Evolutionary conservation across 1,139 yeast species (phyloP).

Genomic region (Candida sanyaensis): DNA sequence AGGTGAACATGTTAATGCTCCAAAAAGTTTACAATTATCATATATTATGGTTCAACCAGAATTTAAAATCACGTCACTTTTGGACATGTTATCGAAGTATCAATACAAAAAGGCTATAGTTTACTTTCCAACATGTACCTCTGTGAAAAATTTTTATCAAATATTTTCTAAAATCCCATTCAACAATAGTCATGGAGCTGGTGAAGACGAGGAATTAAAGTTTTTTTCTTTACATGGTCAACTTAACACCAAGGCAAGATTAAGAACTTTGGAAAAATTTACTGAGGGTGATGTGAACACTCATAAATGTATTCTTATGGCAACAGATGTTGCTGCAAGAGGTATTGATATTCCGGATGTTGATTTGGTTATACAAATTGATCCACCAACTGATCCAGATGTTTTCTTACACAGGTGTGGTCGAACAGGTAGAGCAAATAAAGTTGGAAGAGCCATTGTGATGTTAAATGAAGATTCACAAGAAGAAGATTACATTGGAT

Average conservation of each 20-base stretch:
- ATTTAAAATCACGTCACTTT: constrained; percentile 57
- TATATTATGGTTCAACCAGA: constrained; percentile 65
- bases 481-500: constrained; percentile 81
- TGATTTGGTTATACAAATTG: constrained; percentile 82
- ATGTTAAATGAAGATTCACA: constrained; percentile 64
- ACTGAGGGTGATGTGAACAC: constrained; percentile 43
- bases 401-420: constrained; percentile 90
- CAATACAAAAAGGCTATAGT: constrained; percentile 77
- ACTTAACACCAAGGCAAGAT: constrained; percentile 69
- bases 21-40: constrained; percentile 63
- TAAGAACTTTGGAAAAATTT: constrained; percentile 67
- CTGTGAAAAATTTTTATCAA: constrained; percentile 75
- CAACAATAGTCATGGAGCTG: constrained; percentile 8
- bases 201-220: constrained; percentile 31
- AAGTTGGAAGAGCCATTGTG: constrained; percentile 75
- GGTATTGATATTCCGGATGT: constrained; percentile 94
- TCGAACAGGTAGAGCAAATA: constrained; percentile 89
- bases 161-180: constrained; percentile 38
- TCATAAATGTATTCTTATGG: constrained; percentile 63
- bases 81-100: constrained; percentile 54
- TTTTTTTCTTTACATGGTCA: constrained; percentile 85
- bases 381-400: constrained; percentile 91
- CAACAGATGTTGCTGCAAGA: constrained; percentile 90
- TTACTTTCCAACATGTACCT: constrained; percentile 86
- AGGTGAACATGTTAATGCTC: constrained; percentile 35